Evolutionary conservation across 495 filamentous ascomycete genomes (phyloP).

Genomic region (Aspergillus diversus): DNA sequence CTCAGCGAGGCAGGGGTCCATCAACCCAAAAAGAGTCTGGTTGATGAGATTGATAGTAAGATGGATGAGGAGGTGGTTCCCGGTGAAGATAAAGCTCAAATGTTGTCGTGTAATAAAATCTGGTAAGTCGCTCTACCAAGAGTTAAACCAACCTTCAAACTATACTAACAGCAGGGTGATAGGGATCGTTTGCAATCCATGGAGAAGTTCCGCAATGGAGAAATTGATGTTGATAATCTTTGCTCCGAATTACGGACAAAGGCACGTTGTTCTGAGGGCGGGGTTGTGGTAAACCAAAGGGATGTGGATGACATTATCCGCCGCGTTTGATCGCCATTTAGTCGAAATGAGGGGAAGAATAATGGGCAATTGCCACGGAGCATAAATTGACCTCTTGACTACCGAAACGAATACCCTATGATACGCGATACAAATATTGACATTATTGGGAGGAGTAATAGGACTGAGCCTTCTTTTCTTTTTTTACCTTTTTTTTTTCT

Average conservation of each 20-base stretch:
- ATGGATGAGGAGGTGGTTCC: conserved; percentile 70
- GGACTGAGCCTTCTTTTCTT: conserved; percentile 13
- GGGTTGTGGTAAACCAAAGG: conserved; percentile 87
- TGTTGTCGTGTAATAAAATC: conserved; percentile 86
- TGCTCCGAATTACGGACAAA: conserved; percentile 95
- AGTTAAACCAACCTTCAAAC: conserved; percentile 7
- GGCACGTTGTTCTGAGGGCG: conserved; percentile 90
- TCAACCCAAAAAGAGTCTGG: conserved; percentile 66
- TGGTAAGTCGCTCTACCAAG: conserved; percentile 63
- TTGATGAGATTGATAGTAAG: conserved; percentile 71
- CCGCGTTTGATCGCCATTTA: conserved; percentile 40
- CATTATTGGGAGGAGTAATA: conserved; percentile 20
- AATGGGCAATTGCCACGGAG: neutral
- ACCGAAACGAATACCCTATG: conserved; percentile 27
- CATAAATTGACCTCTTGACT: conserved; percentile 2
- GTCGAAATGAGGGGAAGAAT: neutral
- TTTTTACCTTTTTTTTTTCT: neutral
- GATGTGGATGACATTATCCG: conserved; percentile 85
- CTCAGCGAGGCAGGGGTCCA: conserved; percentile 52
- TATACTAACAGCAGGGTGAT: conserved; percentile 30
- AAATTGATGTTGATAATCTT: conserved; percentile 89
- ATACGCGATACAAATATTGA: conserved; percentile 33
- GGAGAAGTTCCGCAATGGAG: conserved; percentile 82
- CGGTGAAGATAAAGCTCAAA: conserved; percentile 63
- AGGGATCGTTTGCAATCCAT: conserved; percentile 93